phyloP scores from a whole-genome alignment of 1,284 basidiomycete genomes.

The Ustilago bromivora region DNA sequence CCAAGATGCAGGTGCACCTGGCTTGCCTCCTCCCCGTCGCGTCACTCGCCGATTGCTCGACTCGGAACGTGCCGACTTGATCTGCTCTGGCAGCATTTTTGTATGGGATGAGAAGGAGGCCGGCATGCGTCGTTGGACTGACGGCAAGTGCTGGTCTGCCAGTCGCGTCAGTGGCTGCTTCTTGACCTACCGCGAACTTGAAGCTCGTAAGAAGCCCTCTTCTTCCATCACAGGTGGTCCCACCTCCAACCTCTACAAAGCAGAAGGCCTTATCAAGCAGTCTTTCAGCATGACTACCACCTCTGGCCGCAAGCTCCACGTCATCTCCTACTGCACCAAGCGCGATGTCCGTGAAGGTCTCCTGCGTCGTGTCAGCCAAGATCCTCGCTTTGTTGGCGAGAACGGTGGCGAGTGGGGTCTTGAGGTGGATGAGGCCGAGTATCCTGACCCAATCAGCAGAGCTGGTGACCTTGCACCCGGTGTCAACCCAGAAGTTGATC shows the following conservation, averaged over 20 bases:
- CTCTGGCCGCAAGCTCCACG: conserved; percentile 67
- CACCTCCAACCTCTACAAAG: conserved; percentile 65
- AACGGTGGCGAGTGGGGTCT: conserved; percentile 64
- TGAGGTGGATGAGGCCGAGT: conserved; percentile 57
- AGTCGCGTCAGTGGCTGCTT: conserved; percentile 72
- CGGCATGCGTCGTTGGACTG: conserved; percentile 73
- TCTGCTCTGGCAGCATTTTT: conserved; percentile 65
- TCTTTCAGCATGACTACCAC: conserved; percentile 69
- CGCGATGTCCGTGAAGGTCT: conserved; percentile 61
- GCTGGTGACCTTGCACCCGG: conserved; percentile 45
- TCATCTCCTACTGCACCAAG: conserved; percentile 68
- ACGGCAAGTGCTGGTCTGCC: conserved; percentile 72
- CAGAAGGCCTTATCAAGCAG: conserved; percentile 69
- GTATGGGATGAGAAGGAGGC: conserved; percentile 69
- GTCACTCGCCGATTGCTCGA: conserved; percentile 65
- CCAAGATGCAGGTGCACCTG: conserved; percentile 28
- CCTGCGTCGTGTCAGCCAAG: conserved; percentile 64
- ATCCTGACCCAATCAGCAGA: conserved; percentile 56
- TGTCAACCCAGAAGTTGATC: conserved; percentile 30
- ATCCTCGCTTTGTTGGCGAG: conserved; percentile 63
- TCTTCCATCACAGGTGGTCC: conserved; percentile 56
- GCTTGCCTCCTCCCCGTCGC: conserved; percentile 56
- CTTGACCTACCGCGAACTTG: conserved; percentile 71
- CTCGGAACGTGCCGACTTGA: conserved; percentile 62
- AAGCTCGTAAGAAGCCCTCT: conserved; percentile 63